These are phyloP conservation scores for Leucoagaricus sp. DNA, from an alignment of 1,284 basidiomycete genomes.

Conservation along the genomic window DNA sequence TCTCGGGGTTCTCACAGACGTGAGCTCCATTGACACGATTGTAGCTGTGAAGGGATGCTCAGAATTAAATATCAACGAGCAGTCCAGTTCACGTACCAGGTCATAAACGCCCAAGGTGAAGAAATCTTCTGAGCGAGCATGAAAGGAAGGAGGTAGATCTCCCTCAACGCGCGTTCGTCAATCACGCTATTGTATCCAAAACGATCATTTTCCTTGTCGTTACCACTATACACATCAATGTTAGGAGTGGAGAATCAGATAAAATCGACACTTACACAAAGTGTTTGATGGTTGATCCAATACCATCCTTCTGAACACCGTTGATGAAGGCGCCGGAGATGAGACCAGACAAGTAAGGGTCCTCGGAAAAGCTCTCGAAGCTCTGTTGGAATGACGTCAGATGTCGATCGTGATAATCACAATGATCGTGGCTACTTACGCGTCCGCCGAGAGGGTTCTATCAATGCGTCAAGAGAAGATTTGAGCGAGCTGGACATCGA, in stretches of 20 bases:
- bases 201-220: slow-evolving; percentile 75
- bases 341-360: slow-evolving; percentile 72
- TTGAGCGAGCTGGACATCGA: slow-evolving; percentile 9
- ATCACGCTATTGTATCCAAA: slow-evolving; percentile 64
- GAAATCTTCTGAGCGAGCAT: slow-evolving; percentile 78
- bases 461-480: neutral
- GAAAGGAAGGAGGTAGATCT: slow-evolving; percentile 84
- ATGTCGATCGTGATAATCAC: slow-evolving; percentile 20
- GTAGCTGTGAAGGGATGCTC: slow-evolving; percentile 41
- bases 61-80: neutral
- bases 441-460: slow-evolving; percentile 74
- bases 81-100: slow-evolving; percentile 48
- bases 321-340: slow-evolving; percentile 74
- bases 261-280: slow-evolving; percentile 49
- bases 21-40: slow-evolving; percentile 76
- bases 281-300: slow-evolving; percentile 75
- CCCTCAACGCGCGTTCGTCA: slow-evolving; percentile 70
- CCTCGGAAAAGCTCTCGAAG: slow-evolving; percentile 82
- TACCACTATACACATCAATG: slow-evolving; percentile 41
- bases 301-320: slow-evolving; percentile 71
- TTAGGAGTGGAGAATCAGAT: neutral
- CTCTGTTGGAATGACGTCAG: slow-evolving; percentile 35
- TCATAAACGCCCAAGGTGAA: slow-evolving; percentile 73
- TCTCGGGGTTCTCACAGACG: slow-evolving; percentile 62
- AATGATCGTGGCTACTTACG: slow-evolving; percentile 36